A percentile compares a stretch with the other conserved stretches of the same genome.
Conservation (phyloP, 306 rosid species). For the Medicago arabica region DNA sequence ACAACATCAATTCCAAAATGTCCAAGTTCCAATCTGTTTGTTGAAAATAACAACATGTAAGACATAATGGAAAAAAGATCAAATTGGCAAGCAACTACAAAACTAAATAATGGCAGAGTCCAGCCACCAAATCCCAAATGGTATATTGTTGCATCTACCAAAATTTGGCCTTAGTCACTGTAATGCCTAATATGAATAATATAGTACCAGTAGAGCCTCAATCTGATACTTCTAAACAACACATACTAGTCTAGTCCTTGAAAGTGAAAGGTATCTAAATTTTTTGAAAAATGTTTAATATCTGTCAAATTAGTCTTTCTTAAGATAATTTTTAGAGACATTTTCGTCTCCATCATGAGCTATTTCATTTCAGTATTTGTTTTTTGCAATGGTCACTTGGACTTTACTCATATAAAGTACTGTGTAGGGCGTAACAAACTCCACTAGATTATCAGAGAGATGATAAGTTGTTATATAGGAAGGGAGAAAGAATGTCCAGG, state of each 20-base stretch:
- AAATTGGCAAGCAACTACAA: not conserved
- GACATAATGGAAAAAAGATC: not conserved
- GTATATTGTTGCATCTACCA: not conserved
- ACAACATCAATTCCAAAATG: conserved; percentile 87
- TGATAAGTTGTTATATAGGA: not conserved
- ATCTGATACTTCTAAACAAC: not conserved
- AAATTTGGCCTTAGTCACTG: not conserved
- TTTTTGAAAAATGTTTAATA: no score
- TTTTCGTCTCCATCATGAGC: no score
- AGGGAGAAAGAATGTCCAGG: not conserved
- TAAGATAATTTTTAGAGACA: no score
- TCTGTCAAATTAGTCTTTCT: no score
- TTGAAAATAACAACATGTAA: conserved; percentile 1
- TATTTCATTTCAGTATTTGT: not conserved
- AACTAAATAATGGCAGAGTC: not conserved
- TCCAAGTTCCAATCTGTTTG: conserved; percentile 65
- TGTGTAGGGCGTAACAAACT: not conserved
- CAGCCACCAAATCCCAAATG: not conserved
- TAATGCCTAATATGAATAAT: no score
- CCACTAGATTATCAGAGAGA: not conserved
- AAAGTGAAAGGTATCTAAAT: not conserved
- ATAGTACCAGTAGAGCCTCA: not conserved
- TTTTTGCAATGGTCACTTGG: no score
- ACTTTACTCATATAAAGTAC: no score
- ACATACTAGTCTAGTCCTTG: not conserved